Evolutionary conservation across 306 rosid species (phyloP), one percentile per base, ranked within the genome.

Genomic region (Quercus variabilis): DNA sequence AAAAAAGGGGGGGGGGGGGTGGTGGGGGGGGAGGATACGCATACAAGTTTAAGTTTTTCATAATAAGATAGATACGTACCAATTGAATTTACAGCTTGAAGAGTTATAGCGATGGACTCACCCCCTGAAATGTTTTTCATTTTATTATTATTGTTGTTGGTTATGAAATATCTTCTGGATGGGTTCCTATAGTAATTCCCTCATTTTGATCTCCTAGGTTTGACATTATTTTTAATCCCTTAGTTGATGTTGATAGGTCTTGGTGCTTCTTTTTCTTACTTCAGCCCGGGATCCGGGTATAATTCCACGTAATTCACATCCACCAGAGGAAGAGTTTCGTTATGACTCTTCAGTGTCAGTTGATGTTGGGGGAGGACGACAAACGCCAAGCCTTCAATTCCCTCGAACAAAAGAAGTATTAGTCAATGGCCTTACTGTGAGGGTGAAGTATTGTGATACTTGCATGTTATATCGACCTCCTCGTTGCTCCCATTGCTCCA

Each of bases 401-500:
- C 94, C 97, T 78, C 87, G 92, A 81, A 89, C 89, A 23, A 94
- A 91, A 83, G 98, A 92, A 68, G 91, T 89, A 21, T 67, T 74
- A 18, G 97, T 94, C 80, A 88, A 94, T 85, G 97, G 92, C 30
- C 19, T 56, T 71, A n/a, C 86, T 83, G 91, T 94, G 35, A 92
- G 67, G 84, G 94, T 94, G 81, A 94, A 94, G 86, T 94, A 94
- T 86, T 94, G 98, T 55, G 97, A 91, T 71, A 94, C 98, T 20
- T 94, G 98, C 78, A 94, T 92, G 97, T 87, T 94, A 57, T 94
- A 91, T 82, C 96, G 98, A 30, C 97, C 98, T 76, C 98, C 97
- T 35, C 97, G 97, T 73, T 94, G 98, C 82, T 94, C 98, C 3
- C 98, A 94, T 82, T 94, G 98, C 86, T 91, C 98, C 81, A 92